Conservation (phyloP, 2,329 filamentous ascomycete genomes). For the Talaromyces sp. region DNA sequence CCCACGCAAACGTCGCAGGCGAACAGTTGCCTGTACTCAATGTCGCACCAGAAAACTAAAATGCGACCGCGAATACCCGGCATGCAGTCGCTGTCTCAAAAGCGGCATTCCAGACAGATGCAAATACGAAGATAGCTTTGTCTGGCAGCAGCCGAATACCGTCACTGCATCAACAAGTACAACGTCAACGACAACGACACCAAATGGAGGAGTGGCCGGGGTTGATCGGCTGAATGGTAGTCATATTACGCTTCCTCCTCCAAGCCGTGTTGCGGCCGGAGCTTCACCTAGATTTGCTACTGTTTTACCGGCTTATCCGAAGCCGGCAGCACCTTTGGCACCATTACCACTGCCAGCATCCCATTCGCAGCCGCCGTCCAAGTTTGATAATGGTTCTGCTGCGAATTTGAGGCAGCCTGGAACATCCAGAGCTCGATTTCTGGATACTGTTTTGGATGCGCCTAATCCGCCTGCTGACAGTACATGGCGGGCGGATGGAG, state of each 20-base stretch:
- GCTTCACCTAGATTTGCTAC: constrained; percentile 8
- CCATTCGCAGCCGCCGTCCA: not conserved
- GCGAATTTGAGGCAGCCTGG: constrained; percentile 7
- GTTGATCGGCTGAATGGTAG: not conserved
- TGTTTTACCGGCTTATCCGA: constrained; percentile 7
- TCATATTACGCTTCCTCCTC: constrained; percentile 17
- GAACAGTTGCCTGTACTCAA: constrained; percentile 44
- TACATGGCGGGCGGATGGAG: constrained; percentile 2
- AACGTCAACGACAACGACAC: not conserved
- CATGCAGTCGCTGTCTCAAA: constrained; percentile 41
- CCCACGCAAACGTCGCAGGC: constrained; percentile 39
- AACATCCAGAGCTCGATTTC: constrained; percentile 14
- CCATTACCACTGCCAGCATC: not conserved
- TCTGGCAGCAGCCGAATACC: constrained; percentile 41
- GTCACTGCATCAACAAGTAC: constrained; percentile 25
- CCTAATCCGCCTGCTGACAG: constrained; percentile 12
- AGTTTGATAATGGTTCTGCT: not conserved
- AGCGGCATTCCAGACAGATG: constrained; percentile 37
- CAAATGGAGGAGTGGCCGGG: not conserved
- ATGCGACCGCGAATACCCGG: constrained; percentile 45
- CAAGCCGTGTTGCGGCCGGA: constrained; percentile 6
- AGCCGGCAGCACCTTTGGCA: not conserved
- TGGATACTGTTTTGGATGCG: constrained; percentile 21
- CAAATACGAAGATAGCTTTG: constrained; percentile 43
- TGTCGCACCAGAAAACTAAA: constrained; percentile 45